Evolutionary conservation across 1,139 yeast genomes (phyloP).

Genomic region (Arxiozyma slooffiae): DNA sequence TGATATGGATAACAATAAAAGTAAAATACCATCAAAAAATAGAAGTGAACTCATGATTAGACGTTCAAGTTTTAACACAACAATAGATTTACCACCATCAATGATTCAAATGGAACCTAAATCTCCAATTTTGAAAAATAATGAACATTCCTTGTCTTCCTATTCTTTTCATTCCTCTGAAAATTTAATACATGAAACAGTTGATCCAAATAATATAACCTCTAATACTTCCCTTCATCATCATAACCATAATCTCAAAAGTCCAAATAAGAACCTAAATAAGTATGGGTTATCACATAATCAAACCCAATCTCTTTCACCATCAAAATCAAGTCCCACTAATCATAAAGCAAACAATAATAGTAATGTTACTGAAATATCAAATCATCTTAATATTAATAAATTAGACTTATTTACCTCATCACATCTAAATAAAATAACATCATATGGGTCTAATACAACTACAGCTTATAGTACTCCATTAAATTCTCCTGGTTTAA

Average conservation of each 20-base stretch:
- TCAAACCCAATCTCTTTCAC: not conserved
- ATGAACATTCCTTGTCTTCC: constrained; percentile 20
- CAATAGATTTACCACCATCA: constrained; percentile 48
- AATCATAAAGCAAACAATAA: not conserved
- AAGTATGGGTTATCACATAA: not conserved
- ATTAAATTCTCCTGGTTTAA: constrained; percentile 24
- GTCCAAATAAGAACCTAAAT: not conserved
- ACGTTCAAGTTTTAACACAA: constrained; percentile 19
- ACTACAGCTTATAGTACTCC: constrained; percentile 28
- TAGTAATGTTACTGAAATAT: no score
- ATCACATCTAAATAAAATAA: constrained; percentile 26
- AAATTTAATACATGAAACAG: constrained; percentile 28
- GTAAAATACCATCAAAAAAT: constrained; percentile 1
- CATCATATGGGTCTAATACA: constrained; percentile 22
- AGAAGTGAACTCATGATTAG: constrained; percentile 8
- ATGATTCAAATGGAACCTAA: constrained; percentile 61
- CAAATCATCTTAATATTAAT: constrained; percentile 1
- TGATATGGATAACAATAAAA: not conserved
- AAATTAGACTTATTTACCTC: constrained; percentile 21
- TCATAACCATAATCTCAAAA: not conserved
- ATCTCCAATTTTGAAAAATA: constrained; percentile 48
- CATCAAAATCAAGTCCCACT: not conserved
- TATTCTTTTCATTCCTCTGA: constrained; percentile 22
- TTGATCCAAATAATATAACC: constrained; percentile 3
- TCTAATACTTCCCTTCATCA: constrained; percentile 9